Evolutionary conservation across 140 eudicot species (phyloP).

Genomic region (Senecio squalidus): DNA sequence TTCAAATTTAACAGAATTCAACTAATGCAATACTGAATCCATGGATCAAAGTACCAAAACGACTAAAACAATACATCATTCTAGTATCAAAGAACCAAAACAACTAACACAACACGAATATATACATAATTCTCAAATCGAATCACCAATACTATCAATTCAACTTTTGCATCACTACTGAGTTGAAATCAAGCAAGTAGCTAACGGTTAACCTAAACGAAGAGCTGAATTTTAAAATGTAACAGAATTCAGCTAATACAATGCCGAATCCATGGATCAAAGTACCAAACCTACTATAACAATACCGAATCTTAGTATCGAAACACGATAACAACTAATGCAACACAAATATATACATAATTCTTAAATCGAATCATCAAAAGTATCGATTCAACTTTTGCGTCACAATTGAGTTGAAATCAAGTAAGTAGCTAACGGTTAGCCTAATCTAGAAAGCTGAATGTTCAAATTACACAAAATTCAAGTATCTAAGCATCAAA

Average conservation of each 20-base stretch:
- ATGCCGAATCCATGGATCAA: slow-evolving; percentile 6
- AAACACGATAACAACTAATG: slow-evolving; percentile 16
- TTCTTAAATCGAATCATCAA: background rate
- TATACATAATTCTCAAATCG: background rate
- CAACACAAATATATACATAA: too few species aligned
- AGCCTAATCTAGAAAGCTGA: too few species aligned
- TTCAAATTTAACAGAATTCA: background rate
- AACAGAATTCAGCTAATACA: background rate
- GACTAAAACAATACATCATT: slow-evolving; percentile 1
- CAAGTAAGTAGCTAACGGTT: too few species aligned
- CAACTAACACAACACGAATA: too few species aligned
- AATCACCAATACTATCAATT: background rate
- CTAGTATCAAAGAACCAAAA: slow-evolving; percentile 8
- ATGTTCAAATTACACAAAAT: background rate
- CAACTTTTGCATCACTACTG: too few species aligned
- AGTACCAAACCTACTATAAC: background rate
- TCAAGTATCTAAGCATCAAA: background rate
- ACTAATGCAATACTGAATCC: background rate
- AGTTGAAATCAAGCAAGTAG: too few species aligned
- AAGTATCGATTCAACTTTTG: too few species aligned
- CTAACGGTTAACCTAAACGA: too few species aligned
- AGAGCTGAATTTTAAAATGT: too few species aligned
- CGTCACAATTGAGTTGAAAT: too few species aligned
- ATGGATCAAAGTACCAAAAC: background rate
- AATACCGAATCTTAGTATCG: background rate